Base-by-base conservation (phyloP, 306 rosid genomes). In the Datisca glomerata region DNA sequence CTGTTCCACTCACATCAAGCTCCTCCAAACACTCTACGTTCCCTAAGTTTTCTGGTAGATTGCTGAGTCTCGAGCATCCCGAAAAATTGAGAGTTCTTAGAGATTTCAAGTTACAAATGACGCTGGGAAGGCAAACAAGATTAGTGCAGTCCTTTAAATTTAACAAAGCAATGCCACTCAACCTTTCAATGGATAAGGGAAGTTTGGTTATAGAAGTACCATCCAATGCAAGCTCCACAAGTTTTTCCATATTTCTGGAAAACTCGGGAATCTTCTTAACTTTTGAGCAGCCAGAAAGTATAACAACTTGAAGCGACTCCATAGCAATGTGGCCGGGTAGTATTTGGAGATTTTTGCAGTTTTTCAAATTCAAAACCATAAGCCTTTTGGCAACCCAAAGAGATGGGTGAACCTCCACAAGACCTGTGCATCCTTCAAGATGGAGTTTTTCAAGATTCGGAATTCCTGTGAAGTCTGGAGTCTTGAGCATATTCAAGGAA, bases 1-100 rank as follows among this genome's bases (percentile, higher is more conserved):
- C 20, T 5, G 47, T 42, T 42, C 47, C 18, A 1, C 47, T 28
- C 20, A 42, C 13, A 18, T 42, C 47, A 21, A 42, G 47, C 47
- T 42, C 47, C 47, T 42, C 47, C n/a, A 42, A 18, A 21, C 11
- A 3, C 15, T 11, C 2, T 21, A 42, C 1, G 7, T 21, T 5
- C 27, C 8, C 6, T 12, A 42, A 12, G 1, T 12, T 12, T 20
- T 24, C 27, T 0, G 25, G 27, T 19, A 42, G 20, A 8, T 12
- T 16, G 15, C 7, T 18, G 6, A 42, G 47, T 16, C n/a, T 21
- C 22, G 12, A 9, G 10, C 28, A 42, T 0, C 47, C 47, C 6
- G 1, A 2, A 3, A 42, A 42, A 4, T 1, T 3, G 8, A 42
- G 16, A 21, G 1, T 21, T 12, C 18, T 1, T 11, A 42, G 47